Conservation (phyloP, 371 early-diverging fungal species). For the Cokeromyces recurvatus region DNA sequence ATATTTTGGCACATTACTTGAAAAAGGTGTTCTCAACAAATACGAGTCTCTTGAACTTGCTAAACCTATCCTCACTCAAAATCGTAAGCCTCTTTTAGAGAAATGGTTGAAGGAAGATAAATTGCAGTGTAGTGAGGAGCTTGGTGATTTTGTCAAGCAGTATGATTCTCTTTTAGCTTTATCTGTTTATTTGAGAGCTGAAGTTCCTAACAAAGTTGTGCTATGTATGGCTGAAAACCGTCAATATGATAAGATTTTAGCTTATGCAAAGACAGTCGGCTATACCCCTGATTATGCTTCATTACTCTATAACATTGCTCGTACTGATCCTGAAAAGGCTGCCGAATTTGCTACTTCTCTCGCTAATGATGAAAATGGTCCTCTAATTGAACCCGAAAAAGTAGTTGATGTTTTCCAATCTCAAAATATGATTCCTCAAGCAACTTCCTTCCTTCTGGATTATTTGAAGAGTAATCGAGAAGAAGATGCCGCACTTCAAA, state of each 20-base stretch:
- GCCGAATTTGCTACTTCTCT: conserved; percentile 88
- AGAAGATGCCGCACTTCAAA: conserved; percentile 90
- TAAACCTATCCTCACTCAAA: conserved; percentile 86
- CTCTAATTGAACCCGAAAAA: conserved; percentile 80
- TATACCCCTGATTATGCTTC: conserved; percentile 90
- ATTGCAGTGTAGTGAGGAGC: conserved; percentile 94
- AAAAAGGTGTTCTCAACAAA: conserved; percentile 91
- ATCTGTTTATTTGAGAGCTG: conserved; percentile 92
- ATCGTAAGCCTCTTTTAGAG: conserved; percentile 90
- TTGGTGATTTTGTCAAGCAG: conserved; percentile 95
- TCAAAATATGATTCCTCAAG: conserved; percentile 94
- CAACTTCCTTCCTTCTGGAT: conserved; percentile 93
- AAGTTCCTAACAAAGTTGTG: conserved; percentile 88
- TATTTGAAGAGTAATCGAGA: conserved; percentile 89
- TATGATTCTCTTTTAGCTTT: conserved; percentile 89
- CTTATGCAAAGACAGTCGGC: conserved; percentile 92
- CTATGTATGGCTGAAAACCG: conserved; percentile 95
- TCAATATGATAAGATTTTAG: conserved; percentile 93
- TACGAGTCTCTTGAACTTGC: conserved; percentile 94
- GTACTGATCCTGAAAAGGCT: conserved; percentile 90
- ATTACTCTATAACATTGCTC: conserved; percentile 86
- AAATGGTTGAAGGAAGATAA: conserved; percentile 99
- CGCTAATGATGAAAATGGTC: conserved; percentile 79
- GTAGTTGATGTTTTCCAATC: conserved; percentile 90
- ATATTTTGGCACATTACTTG: conserved; percentile 95